Evolutionary conservation across 1,284 basidiomycete species (phyloP), one percentile per base, ranked within the genome.

Genomic region (Moesziomyces sp.): DNA sequence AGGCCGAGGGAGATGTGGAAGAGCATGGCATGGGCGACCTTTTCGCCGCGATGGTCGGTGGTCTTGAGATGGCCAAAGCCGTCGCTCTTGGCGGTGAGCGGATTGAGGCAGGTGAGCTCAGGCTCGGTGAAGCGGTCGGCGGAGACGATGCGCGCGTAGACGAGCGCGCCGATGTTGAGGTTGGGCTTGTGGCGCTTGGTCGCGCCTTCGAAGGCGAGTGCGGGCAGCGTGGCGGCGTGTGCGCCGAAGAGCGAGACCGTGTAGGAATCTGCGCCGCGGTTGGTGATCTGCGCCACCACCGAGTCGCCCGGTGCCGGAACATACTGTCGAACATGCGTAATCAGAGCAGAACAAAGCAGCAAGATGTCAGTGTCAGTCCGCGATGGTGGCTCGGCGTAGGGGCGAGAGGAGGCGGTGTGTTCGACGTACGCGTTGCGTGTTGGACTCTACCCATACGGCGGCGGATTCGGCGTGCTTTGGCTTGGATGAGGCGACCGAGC

Each of bases 141-240:
- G 2, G 61, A 56, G 21, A 74, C 61, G 14, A 83, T 55, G 9
- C 73, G 58, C 2, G 81, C 82, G 35, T 84, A 84, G 28, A 84
- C 75, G 4, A 83, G 51, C 4, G 74, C 49, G 5, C 82, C 82
- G 23, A 82, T 68, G n/a, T 65, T 57, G 10, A 84, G 67, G 51
- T 83, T 82, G 23, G 82, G 82, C 40, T 75, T 76, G 58, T 81
- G 75, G 14, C 82, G 73, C 52, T 83, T 83, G 3, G 81, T 82
- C 9, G 82, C 82, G 21, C 82, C 82, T 53, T 83, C 80, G 35
- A 84, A 84, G 16, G 77, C 63, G 24, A 84, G 77, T 10, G 69
- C 79, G 6, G 82, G 79, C 3, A 84, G 61, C 10, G 74, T 77
- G 24, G 74, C 76, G 3, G 52, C 40, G 48, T 81, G 77, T 1